phyloP scores from a whole-genome alignment of 1,284 basidiomycete species.

The Leccinum ponderosum region DNA sequence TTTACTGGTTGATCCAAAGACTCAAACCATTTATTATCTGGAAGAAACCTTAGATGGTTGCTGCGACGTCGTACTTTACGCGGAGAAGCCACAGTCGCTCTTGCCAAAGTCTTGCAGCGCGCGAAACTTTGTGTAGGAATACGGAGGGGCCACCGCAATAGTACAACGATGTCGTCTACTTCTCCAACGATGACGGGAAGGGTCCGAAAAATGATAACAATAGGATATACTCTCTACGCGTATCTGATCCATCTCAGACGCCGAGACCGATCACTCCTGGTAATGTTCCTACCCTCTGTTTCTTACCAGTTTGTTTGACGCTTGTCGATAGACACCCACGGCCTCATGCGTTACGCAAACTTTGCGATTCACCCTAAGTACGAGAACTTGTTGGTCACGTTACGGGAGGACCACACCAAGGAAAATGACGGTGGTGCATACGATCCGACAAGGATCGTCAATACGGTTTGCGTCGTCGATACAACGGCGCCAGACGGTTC shows the following conservation, averaged over 20 bases:
- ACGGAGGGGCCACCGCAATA: constrained; percentile 38
- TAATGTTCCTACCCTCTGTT: background rate
- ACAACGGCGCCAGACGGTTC: background rate
- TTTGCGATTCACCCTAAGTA: constrained; percentile 20
- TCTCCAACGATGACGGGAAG: constrained; percentile 27
- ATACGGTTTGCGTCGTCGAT: background rate
- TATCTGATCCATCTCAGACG: background rate
- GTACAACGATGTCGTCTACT: constrained; percentile 32
- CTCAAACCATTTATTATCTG: constrained; percentile 34
- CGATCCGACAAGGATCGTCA: too few relatives aligned
- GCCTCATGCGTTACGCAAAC: constrained; percentile 50
- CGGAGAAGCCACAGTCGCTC: constrained; percentile 17
- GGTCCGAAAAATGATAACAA: constrained; percentile 5
- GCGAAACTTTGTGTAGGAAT: constrained; percentile 36
- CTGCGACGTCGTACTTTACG: constrained; percentile 14
- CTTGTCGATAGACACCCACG: constrained; percentile 24
- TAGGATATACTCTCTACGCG: constrained; percentile 8
- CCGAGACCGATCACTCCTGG: constrained; percentile 15
- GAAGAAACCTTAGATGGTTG: constrained; percentile 38
- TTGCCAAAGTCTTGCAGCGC: constrained; percentile 34
- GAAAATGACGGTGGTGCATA: too few relatives aligned
- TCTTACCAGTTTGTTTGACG: background rate
- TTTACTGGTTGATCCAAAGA: constrained; percentile 36
- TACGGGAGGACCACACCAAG: constrained; percentile 56
- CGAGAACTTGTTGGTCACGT: constrained; percentile 20